These are phyloP conservation scores for Melastoma malabathricum DNA, from an alignment of 345 rosid species.

Conservation along the genomic window DNA sequence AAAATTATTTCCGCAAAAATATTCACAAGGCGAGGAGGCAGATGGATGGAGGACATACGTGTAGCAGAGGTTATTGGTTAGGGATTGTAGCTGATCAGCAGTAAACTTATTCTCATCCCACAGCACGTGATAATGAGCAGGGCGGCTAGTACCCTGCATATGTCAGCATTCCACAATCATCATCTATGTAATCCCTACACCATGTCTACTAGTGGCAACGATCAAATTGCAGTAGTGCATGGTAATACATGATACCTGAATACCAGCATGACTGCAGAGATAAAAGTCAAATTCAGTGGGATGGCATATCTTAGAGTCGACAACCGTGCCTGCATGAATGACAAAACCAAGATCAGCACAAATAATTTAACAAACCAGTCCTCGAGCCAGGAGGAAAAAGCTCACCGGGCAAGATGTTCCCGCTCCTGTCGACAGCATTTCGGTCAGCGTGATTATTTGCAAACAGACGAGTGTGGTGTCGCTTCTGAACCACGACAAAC, in stretches of 20 bases:
- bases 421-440: conserved; percentile 70
- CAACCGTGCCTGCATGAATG: conserved; percentile 59
- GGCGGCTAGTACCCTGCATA: conserved; percentile 82
- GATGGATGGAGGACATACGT: conserved; percentile 36
- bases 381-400: background rate
- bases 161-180: too few species aligned
- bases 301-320: conserved; percentile 96
- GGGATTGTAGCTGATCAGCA: conserved; percentile 84
- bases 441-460: conserved; percentile 73
- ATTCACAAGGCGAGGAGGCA: too few species aligned
- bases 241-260: conserved; percentile 34
- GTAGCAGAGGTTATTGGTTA: conserved; percentile 90
- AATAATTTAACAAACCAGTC: too few species aligned
- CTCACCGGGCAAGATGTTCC: conserved; percentile 87
- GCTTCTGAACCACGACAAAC: conserved; percentile 97
- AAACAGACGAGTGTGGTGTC: conserved; percentile 96
- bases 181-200: too few species aligned
- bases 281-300: conserved; percentile 97
- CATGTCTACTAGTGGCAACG: too few species aligned
- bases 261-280: conserved; percentile 98
- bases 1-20: too few species aligned
- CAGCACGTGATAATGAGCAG: conserved; percentile 95
- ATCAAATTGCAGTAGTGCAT: too few species aligned
- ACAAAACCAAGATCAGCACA: too few species aligned
- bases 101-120: conserved; percentile 98